Evolutionary conservation across 2,329 filamentous ascomycete species (phyloP), one percentile per base, ranked within the genome.

Genomic region (Podosphaera xanthii): DNA sequence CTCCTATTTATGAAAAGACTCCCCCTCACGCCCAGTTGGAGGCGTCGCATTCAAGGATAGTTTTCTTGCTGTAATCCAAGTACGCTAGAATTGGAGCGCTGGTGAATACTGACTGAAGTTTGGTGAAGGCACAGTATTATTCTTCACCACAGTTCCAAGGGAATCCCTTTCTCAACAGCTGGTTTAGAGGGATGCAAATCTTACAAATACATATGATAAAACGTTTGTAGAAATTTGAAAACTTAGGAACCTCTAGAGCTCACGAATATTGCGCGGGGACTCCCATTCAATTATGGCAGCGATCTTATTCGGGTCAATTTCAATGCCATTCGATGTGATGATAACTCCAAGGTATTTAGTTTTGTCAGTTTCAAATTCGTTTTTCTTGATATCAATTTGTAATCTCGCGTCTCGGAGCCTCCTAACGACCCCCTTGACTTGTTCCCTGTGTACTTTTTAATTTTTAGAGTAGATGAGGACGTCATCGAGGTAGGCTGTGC

Each of bases 331-430:
- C 1, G 49, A 44, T 10, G 31, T 35, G 52, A 54, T 54, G 9
- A 50, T 50, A n/a, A 50, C n/a, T 14, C 31, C 31, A 34, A 61
- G 38, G 36, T 53, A 61, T 10, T 59, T 60, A 50, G 59, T 59
- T 22, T 22, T 22, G 22, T 22, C 22, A 22, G 22, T 22, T 22
- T 22, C 22, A 22, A 22, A 22, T 22, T 22, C 22, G 22, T 22
- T 22, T 22, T 22, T 22, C 22, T 22, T 22, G 22, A 22, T 22
- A 22, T 22, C 22, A 22, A 22, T 22, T 22, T 22, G 22, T 22
- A 22, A 22, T 22, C 22, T 22, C 22, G 22, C 22, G 22, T 22
- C 22, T 1, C 22, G 22, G 22, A 22, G 22, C 22, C 22, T 22
- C 22, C 22, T 22, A 22, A 14, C 36, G n/a, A 3, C 52, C 36